Conservation (phyloP, 768 basidiomycete genomes). For the Cystobasidium onofrii region DNA sequence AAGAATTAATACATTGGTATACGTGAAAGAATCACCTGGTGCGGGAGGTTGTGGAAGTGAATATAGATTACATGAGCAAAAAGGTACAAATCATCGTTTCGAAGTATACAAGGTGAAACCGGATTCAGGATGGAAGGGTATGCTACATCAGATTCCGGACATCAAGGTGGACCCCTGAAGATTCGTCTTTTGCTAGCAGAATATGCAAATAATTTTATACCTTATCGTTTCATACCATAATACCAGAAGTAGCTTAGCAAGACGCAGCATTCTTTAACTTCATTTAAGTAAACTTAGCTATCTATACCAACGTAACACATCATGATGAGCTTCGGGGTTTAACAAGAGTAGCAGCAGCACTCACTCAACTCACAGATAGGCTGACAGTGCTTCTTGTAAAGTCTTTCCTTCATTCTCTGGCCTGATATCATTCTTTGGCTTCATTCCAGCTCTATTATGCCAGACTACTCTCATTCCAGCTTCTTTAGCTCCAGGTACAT, state of each 20-base stretch:
- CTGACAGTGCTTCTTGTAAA: neutral
- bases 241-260: no score
- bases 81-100: constrained; percentile 27
- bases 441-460: neutral
- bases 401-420: neutral
- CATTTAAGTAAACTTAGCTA: no score
- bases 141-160: neutral
- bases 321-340: no score
- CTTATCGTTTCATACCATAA: neutral
- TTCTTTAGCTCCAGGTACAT: neutral
- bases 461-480: constrained; percentile 3
- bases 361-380: neutral
- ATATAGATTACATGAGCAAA: constrained; percentile 59
- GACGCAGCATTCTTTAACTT: no score
- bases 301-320: no score
- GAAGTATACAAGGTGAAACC: constrained; percentile 14
- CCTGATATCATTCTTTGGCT: neutral
- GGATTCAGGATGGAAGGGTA: constrained; percentile 5
- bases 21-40: constrained; percentile 58
- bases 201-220: neutral
- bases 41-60: constrained; percentile 78
- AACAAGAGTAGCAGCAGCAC: no score
- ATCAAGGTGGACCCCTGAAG: constrained; percentile 13
- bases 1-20: constrained; percentile 72
- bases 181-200: neutral